Base-by-base conservation (phyloP, 2,329 filamentous ascomycete species). In the Aspergillus neoniger region DNA sequence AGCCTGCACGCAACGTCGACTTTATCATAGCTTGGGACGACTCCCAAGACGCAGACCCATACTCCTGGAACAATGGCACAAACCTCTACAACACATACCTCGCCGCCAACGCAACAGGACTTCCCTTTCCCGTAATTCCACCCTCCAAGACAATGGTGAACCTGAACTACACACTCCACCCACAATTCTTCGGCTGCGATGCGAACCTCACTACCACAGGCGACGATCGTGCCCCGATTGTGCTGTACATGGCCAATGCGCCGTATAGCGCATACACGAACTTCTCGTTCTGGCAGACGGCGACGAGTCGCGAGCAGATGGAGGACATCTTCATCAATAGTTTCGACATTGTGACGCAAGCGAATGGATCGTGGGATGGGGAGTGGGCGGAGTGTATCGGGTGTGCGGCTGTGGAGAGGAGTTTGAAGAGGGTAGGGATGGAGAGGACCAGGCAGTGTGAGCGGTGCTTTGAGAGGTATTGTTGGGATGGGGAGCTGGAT, bases 261-360 rank as follows among this genome's bases (percentile, higher is more conserved):
- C 44, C 44, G 12, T 49, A 49, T n/a, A 49, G 44, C 44, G 44
- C 44, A 10, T 49, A 49, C 44, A 49, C 44, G 44, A 49, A 49
- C 14, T 49, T 49, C 23, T 15, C 21, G 5, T 49, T 49, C 44
- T 49, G 44, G 44, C 44, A 49, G 44, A 28, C 21, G 5, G 12
- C 23, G 12, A 49, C 44, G 44, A 49, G 21, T 23, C 44, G 44
- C 5, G 23, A 49, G 44, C 44, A 49, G 23, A 49, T 49, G 44
- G 14, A 9, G 21, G 44, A 49, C 23, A 49, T 49, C 4, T 30
- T 28, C 14, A 15, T 28, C 23, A 49, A 49, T 10, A 49, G 44
- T n/a, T 49, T 49, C 5, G 44, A 49, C 4, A 49, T 49, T 15
- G 44, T 49, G 12, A 49, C 44, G 21, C 44, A 49, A 5, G 44